Conservation (phyloP, 2,329 filamentous ascomycete species). For the Pyrenophora seminiperda region DNA sequence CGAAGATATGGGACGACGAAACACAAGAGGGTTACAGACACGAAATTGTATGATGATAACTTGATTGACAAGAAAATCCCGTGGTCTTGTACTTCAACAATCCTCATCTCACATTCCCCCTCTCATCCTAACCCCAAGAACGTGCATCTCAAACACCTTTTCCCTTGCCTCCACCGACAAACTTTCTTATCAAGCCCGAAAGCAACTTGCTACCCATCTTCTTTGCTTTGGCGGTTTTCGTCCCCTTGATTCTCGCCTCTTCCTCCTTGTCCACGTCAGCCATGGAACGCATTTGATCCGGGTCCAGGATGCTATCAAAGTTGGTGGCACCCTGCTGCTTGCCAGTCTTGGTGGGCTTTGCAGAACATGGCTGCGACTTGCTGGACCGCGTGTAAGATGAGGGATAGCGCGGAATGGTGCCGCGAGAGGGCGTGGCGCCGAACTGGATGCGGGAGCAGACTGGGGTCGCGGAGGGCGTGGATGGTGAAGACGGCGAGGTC, state of each 20-base stretch:
- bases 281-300: conserved; percentile 8
- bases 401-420: not conserved
- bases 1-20: not conserved
- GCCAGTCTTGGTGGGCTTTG: not conserved
- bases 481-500: too few relatives aligned
- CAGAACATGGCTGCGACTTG: not conserved
- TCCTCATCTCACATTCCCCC: too few relatives aligned
- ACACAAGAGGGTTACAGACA: too few relatives aligned
- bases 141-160: not conserved
- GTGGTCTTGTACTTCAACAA: too few relatives aligned
- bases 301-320: too few relatives aligned
- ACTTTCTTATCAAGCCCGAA: not conserved
- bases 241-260: conserved; percentile 6
- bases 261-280: conserved; percentile 14
- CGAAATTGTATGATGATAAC: too few relatives aligned
- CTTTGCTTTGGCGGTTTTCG: not conserved
- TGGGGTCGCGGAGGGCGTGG: not conserved
- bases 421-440: not conserved
- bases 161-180: not conserved
- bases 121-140: too few relatives aligned
- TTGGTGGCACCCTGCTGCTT: too few relatives aligned
- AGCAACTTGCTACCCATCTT: not conserved
- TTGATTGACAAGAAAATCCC: too few relatives aligned
- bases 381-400: not conserved
- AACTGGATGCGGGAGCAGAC: not conserved